phyloP scores from a whole-genome alignment of 345 rosid genomes.

The Linum usitatissimum region DNA sequence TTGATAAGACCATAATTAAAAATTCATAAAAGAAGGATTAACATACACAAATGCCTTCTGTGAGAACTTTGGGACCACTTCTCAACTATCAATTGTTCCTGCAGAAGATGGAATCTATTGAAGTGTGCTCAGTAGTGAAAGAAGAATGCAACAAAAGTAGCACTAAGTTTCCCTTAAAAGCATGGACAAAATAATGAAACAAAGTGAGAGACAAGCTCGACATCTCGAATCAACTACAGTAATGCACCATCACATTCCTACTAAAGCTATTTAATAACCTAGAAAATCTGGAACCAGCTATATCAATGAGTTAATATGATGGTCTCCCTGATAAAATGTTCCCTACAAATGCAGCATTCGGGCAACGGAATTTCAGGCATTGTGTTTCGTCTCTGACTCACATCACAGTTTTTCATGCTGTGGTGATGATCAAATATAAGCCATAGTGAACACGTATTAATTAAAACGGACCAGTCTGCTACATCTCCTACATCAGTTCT shows the following conservation, averaged over 20 bases:
- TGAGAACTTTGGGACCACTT: constrained; percentile 53
- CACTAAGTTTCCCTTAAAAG: constrained; percentile 29
- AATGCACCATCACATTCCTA: constrained; percentile 13
- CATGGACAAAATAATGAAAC: constrained; percentile 5
- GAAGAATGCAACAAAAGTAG: constrained; percentile 13
- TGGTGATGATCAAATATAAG: constrained; percentile 23
- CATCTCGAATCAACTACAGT: constrained; percentile 18
- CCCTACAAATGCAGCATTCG: constrained; percentile 35
- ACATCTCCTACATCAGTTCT: constrained; percentile 33
- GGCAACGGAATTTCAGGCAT: constrained; percentile 46
- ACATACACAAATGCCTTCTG: constrained; percentile 22
- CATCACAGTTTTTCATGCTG: constrained; percentile 16
- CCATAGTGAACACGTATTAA: constrained; percentile 26
- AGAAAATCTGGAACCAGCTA: constrained; percentile 13
- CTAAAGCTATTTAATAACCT: background rate
- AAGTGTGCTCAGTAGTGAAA: constrained; percentile 10
- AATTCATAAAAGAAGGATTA: constrained; percentile 20
- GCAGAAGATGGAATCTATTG: constrained; percentile 14
- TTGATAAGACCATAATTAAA: constrained; percentile 5
- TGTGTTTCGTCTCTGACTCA: constrained; percentile 33
- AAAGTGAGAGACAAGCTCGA: constrained; percentile 29
- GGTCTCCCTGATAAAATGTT: constrained; percentile 24
- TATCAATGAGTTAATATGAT: constrained; percentile 21
- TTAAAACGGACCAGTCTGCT: constrained; percentile 22
- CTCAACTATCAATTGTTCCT: constrained; percentile 39